These are phyloP conservation scores for Clarireedia sp. DNA, from an alignment of 2,329 filamentous ascomycete genomes.

Conservation along the genomic window DNA sequence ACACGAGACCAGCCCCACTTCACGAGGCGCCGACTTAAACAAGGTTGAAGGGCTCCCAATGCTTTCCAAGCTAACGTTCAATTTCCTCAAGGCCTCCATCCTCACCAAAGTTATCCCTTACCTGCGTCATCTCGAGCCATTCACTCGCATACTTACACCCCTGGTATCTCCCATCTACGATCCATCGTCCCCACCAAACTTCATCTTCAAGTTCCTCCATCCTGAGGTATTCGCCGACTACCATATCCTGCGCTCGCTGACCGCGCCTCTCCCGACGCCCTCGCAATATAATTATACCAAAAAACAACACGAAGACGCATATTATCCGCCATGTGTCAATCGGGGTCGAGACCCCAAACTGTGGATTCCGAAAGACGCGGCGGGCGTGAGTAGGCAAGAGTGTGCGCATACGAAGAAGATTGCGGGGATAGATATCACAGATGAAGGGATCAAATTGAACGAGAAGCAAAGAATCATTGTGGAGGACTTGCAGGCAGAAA, in stretches of 20 bases:
- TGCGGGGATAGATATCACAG: conserved; percentile 49
- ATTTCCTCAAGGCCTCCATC: not conserved
- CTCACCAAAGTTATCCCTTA: not conserved
- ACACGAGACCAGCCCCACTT: not conserved
- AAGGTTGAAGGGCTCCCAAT: conserved; percentile 5
- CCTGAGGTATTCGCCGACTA: conserved; percentile 52
- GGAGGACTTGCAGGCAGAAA: conserved; percentile 15
- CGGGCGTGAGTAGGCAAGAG: conserved; percentile 50
- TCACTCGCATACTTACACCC: conserved; percentile 11
- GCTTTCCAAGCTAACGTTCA: conserved; percentile 8
- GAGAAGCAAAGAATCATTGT: conserved; percentile 24
- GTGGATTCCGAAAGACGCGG: conserved; percentile 51
- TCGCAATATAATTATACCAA: conserved; percentile 38
- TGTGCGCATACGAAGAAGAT: conserved; percentile 42
- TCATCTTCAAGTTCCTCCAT: conserved; percentile 45
- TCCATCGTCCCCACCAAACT: conserved; percentile 33
- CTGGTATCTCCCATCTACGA: conserved; percentile 22
- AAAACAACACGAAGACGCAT: conserved; percentile 41
- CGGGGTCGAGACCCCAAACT: conserved; percentile 43
- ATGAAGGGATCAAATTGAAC: conserved; percentile 49
- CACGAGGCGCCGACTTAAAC: not conserved
- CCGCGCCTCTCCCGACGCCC: conserved; percentile 36
- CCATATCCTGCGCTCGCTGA: conserved; percentile 37
- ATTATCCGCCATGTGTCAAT: conserved; percentile 51
- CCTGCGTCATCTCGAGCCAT: not conserved